Evolutionary conservation across 2,329 filamentous ascomycete genomes (phyloP).

Genomic region (Sporothrix protearum): DNA sequence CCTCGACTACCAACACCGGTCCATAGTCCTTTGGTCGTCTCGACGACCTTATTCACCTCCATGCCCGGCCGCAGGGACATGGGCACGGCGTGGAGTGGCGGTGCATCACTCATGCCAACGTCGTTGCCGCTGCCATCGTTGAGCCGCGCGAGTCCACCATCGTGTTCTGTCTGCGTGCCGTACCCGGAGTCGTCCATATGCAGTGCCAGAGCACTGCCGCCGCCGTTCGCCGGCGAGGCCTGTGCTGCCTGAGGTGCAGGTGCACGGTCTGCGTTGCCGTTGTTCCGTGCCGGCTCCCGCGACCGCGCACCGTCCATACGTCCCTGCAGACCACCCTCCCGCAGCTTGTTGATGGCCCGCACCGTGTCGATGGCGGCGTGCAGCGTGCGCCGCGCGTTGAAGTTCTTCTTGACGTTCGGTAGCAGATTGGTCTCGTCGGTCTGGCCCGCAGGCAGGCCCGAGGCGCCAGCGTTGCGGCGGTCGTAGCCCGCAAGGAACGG

Average conservation of each 20-base stretch:
- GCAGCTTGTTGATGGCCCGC: constrained; percentile 66
- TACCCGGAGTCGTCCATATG: constrained; percentile 51
- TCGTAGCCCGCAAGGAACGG: constrained; percentile 59
- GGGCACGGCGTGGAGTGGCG: constrained; percentile 36
- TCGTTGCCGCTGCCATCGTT: constrained; percentile 38
- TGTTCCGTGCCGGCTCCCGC: constrained; percentile 44
- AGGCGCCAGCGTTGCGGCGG: constrained; percentile 26
- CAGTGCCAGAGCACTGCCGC: constrained; percentile 17
- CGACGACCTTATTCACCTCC: constrained; percentile 55
- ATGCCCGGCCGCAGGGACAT: constrained; percentile 53
- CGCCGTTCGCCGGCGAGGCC: background rate
- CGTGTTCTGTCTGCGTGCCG: constrained; percentile 40
- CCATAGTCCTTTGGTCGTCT: constrained; percentile 64
- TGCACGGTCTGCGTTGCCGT: background rate
- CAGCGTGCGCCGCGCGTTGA: constrained; percentile 65
- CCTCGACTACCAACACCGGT: constrained; percentile 36
- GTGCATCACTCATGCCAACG: constrained; percentile 49
- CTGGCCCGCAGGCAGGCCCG: constrained; percentile 28
- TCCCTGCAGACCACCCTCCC: constrained; percentile 49
- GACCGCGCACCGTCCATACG: constrained; percentile 60
- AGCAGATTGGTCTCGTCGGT: constrained; percentile 58
- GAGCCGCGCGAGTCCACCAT: background rate
- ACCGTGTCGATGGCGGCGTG: constrained; percentile 70
- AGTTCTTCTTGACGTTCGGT: constrained; percentile 70
- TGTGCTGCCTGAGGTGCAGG: background rate